Conservation (phyloP, 129 eudicot species). For the Saussurea involucrata region DNA sequence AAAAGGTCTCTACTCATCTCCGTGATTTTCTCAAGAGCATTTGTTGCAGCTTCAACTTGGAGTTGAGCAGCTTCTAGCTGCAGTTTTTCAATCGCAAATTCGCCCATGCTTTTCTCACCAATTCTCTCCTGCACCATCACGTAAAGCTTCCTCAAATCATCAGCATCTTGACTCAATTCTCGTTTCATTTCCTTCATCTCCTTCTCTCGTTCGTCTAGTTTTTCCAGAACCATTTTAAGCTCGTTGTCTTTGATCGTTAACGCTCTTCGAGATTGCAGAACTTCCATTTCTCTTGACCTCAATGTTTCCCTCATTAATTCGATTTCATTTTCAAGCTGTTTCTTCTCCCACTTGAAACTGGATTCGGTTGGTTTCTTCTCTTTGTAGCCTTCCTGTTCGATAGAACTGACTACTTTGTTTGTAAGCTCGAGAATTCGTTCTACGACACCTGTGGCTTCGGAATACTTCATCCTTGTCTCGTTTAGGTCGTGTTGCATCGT, state of each 20-base stretch:
- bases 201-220: slow-evolving; percentile 51
- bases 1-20: slow-evolving; percentile 74
- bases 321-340: slow-evolving; percentile 65
- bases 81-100: slow-evolving; percentile 64
- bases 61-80: slow-evolving; percentile 85
- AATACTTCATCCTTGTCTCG: slow-evolving; percentile 45
- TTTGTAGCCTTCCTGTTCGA: slow-evolving; percentile 19
- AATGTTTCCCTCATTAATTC: slow-evolving; percentile 53
- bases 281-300: slow-evolving; percentile 67
- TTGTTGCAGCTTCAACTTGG: slow-evolving; percentile 82
- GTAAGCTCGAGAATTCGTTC: slow-evolving; percentile 62
- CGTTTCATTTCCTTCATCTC: slow-evolving; percentile 56
- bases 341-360: slow-evolving; percentile 41
- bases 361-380: slow-evolving; percentile 20
- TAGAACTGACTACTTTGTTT: slow-evolving; percentile 40
- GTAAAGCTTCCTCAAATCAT: slow-evolving; percentile 53
- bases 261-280: slow-evolving; percentile 56
- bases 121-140: slow-evolving; percentile 45
- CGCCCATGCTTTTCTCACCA: slow-evolving; percentile 47
- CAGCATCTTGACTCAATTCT: slow-evolving; percentile 41
- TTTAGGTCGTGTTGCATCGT: slow-evolving; percentile 45
- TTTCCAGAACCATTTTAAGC: slow-evolving; percentile 40
- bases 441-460: slow-evolving; percentile 61
- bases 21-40: slow-evolving; percentile 55
- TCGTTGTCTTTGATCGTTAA: slow-evolving; percentile 62